A percentile compares a stretch with the other conserved stretches of the same genome.
Conservation (phyloP, 345 rosid species). For the Eucalyptus virginea region DNA sequence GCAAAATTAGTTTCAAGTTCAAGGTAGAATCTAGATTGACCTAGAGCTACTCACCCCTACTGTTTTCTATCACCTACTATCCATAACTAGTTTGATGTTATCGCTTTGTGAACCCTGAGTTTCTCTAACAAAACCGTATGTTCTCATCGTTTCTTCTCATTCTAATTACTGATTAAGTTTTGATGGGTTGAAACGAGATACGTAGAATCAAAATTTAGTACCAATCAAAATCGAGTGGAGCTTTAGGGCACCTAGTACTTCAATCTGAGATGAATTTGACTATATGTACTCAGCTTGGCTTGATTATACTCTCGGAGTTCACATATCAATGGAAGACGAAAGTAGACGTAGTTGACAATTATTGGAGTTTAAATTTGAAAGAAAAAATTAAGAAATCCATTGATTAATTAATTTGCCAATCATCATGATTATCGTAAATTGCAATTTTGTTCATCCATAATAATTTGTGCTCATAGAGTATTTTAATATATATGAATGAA, state of each 20-base stretch:
- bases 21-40: no score
- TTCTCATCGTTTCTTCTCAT: not conserved
- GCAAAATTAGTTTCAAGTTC: no score
- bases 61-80: not conserved
- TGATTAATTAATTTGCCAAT: not conserved
- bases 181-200: not conserved
- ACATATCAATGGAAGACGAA: not conserved
- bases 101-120: not conserved
- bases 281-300: not conserved
- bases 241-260: not conserved
- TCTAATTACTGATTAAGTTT: not conserved
- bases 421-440: not conserved
- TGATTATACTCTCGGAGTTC: not conserved
- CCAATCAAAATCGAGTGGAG: fast-evolving
- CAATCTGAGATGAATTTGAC: not conserved
- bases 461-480: not conserved
- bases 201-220: not conserved
- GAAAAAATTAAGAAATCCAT: not conserved
- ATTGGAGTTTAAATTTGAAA: not conserved
- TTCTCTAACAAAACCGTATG: not conserved
- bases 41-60: no score
- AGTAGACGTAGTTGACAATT: not conserved
- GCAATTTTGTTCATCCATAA: not conserved
- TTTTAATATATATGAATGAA: not conserved
- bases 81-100: not conserved